These are phyloP conservation scores for Saraca asoca DNA, from an alignment of 331 rosid genomes.

Conservation along the genomic window DNA sequence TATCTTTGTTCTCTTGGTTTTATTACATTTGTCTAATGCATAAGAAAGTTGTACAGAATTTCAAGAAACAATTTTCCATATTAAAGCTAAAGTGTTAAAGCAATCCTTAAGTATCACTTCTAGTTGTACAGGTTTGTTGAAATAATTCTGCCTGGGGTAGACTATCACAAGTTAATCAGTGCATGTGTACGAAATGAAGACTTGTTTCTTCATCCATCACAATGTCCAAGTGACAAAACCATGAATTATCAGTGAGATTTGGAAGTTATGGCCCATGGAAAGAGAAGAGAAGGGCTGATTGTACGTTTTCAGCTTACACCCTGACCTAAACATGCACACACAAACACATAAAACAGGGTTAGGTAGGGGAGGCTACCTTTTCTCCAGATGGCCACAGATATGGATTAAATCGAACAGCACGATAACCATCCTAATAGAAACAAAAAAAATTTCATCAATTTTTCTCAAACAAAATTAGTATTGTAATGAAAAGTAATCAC, in stretches of 20 bases:
- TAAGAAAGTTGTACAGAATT: constrained; percentile 7
- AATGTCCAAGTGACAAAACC: not conserved
- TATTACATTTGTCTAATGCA: constrained; percentile 1
- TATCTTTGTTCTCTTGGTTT: constrained; percentile 1
- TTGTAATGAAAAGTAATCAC: constrained; percentile 24
- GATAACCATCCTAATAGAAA: constrained; percentile 67
- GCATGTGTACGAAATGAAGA: not conserved
- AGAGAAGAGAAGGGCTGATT: not conserved
- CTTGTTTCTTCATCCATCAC: not conserved
- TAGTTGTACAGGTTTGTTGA: not conserved
- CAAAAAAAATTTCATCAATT: constrained; percentile 36
- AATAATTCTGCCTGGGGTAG: not conserved
- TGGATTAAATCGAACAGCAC: constrained; percentile 88
- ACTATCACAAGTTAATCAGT: not conserved
- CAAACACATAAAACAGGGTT: not conserved
- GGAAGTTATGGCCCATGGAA: not conserved
- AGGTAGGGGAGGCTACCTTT: constrained; percentile 48
- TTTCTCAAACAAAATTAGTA: not conserved
- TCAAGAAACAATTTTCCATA: constrained; percentile 4
- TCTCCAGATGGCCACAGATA: constrained; percentile 84
- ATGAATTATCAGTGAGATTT: constrained; percentile 6
- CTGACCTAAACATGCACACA: not conserved
- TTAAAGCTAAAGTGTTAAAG: not conserved
- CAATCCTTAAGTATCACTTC: not conserved
- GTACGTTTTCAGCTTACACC: not conserved